Conservation (phyloP, 495 filamentous ascomycete species). For the Acidiella bohemica region DNA sequence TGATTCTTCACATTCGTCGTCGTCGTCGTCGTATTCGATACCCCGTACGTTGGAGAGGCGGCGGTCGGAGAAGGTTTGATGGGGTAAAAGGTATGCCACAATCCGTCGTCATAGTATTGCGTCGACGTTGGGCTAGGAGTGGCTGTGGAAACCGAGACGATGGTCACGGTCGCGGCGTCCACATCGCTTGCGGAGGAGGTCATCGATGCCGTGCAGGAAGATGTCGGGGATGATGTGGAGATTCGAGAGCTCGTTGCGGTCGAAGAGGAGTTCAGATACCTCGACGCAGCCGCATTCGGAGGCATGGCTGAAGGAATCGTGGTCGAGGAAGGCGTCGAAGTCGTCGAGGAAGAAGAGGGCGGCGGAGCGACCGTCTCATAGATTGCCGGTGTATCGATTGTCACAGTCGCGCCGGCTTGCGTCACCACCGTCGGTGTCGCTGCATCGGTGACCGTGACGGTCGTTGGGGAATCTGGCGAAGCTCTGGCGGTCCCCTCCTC, state of each 20-base stretch:
- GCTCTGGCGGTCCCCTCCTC: too few species aligned
- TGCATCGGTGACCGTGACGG: too few species aligned
- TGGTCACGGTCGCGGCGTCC: slow-evolving; percentile 4
- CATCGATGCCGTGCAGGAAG: not conserved
- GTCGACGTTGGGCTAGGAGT: slow-evolving; percentile 14
- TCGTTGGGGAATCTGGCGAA: too few species aligned
- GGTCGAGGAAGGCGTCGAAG: not conserved
- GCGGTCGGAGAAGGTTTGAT: slow-evolving; percentile 7
- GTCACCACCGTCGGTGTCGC: not conserved
- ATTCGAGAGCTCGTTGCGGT: not conserved
- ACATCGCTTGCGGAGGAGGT: not conserved
- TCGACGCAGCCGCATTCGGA: not conserved
- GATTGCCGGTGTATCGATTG: not conserved
- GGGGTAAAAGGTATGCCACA: slow-evolving; percentile 21
- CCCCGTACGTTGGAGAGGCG: not conserved
- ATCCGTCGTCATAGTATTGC: slow-evolving; percentile 21
- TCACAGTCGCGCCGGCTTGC: not conserved
- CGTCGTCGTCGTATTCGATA: not conserved
- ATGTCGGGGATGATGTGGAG: not conserved
- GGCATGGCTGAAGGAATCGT: not conserved
- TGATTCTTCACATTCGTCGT: not conserved
- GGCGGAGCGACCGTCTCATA: too few species aligned
- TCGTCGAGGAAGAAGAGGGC: not conserved
- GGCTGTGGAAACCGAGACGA: slow-evolving; percentile 8
- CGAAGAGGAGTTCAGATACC: too few species aligned